Percentiles rank a stretch among this genome's conserved stretches.
phyloP scores from a whole-genome alignment of 2,329 filamentous ascomycete genomes.

The Claviceps monticola region DNA sequence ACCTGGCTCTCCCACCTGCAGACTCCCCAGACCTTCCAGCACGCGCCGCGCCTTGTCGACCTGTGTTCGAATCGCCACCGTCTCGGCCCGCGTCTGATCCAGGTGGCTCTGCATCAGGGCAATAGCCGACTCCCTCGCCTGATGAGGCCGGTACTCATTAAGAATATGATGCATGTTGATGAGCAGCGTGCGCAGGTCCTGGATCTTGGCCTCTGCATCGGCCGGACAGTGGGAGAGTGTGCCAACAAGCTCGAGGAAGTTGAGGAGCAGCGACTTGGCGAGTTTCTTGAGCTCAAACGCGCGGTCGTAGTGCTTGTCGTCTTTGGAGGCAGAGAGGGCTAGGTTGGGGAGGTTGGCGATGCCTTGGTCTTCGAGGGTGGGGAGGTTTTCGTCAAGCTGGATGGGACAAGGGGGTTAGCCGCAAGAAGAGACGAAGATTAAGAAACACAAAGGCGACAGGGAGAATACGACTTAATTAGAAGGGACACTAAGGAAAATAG shows the following conservation, averaged over 20 bases:
- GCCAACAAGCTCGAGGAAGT: slow-evolving; percentile 75
- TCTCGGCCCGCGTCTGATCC: slow-evolving; percentile 58
- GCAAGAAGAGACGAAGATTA: no score
- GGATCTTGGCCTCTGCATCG: slow-evolving; percentile 55
- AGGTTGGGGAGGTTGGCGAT: slow-evolving; percentile 49
- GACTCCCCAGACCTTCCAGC: slow-evolving; percentile 51
- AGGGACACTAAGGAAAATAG: no score
- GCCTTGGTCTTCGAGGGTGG: slow-evolving; percentile 53
- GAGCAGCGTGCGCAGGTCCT: slow-evolving; percentile 67
- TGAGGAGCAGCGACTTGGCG: slow-evolving; percentile 72
- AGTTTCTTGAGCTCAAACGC: slow-evolving; percentile 60
- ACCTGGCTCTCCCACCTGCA: slow-evolving; percentile 18
- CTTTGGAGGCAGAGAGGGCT: slow-evolving; percentile 27
- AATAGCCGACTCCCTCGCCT: slow-evolving; percentile 79
- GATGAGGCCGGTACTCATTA: slow-evolving; percentile 88
- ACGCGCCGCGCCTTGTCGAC: slow-evolving; percentile 61
- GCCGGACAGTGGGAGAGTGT: slow-evolving; percentile 15
- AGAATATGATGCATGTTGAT: slow-evolving; percentile 88
- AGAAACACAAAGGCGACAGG: no score
- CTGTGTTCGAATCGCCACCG: slow-evolving; percentile 50
- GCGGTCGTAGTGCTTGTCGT: slow-evolving; percentile 45
- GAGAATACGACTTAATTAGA: no score
- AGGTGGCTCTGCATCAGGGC: slow-evolving; percentile 77
- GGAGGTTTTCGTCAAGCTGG: slow-evolving; percentile 46
- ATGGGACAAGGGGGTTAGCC: no score